Percentiles rank a stretch among this genome's conserved stretches.
These are phyloP conservation scores for Boletus smithii DNA, from an alignment of 1,284 basidiomycete species.

Conservation along the genomic window DNA sequence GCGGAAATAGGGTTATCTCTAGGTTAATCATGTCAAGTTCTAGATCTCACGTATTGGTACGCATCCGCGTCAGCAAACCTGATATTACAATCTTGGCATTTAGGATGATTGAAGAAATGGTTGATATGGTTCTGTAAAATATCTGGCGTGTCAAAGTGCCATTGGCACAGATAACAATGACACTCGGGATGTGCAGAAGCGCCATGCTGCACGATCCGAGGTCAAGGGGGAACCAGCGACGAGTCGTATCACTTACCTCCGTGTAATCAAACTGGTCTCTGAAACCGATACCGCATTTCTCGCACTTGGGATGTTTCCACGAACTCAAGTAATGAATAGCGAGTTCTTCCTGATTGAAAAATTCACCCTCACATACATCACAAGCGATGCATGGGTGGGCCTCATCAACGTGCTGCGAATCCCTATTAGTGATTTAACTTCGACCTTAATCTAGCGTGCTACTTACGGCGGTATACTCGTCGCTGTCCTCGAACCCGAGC, in stretches of 20 bases:
- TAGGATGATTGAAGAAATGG: conserved; percentile 34
- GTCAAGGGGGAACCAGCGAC: conserved; percentile 7
- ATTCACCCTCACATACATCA: conserved; percentile 24
- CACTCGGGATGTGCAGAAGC: conserved; percentile 30
- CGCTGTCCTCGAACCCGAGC: conserved; percentile 22
- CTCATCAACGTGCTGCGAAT: conserved; percentile 24
- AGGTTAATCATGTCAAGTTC: neutral
- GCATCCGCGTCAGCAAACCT: conserved; percentile 31
- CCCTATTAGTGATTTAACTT: conserved; percentile 1
- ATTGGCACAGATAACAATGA: conserved; percentile 33
- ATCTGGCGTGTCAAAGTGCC: conserved; percentile 34
- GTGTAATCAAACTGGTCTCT: conserved; percentile 30
- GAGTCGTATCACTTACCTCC: conserved; percentile 23
- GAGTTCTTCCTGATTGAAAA: conserved; percentile 26
- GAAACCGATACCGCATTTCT: conserved; percentile 29
- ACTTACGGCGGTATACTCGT: conserved; percentile 23
- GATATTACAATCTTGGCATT: conserved; percentile 26
- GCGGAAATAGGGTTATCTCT: conserved; percentile 2
- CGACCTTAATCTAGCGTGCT: neutral
- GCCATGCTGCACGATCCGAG: conserved; percentile 24
- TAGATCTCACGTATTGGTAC: conserved; percentile 31
- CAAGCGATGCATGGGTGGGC: conserved; percentile 29
- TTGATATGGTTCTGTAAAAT: conserved; percentile 31
- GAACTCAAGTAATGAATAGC: conserved; percentile 27
- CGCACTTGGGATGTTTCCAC: conserved; percentile 28